Conservation (phyloP, 2,329 filamentous ascomycete genomes). For the Apiospora rasikravindrae region DNA sequence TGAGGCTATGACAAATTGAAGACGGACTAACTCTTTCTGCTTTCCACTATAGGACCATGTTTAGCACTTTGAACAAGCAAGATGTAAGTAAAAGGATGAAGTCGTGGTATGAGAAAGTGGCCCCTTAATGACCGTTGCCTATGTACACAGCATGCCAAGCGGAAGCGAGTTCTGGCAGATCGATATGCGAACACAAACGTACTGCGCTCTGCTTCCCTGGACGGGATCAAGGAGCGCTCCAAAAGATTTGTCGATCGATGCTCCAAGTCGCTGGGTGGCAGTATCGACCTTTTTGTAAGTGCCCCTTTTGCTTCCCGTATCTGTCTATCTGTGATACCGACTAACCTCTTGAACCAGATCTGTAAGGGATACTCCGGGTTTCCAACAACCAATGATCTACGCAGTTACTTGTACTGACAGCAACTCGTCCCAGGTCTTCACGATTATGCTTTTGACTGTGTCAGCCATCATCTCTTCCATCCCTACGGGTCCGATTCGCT, state of each 20-base stretch:
- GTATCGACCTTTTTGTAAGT: conserved; percentile 66
- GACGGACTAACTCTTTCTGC: neutral
- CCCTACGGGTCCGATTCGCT: conserved; percentile 68
- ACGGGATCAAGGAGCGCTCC: conserved; percentile 63
- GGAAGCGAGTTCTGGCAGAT: conserved; percentile 68
- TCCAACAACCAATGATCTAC: neutral
- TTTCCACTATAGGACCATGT: conserved; percentile 56
- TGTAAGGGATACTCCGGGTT: conserved; percentile 22
- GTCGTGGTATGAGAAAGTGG: neutral
- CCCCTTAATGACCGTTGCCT: neutral
- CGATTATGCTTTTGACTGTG: conserved; percentile 72
- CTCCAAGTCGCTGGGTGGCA: conserved; percentile 46
- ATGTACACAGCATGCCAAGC: conserved; percentile 59
- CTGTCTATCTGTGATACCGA: neutral
- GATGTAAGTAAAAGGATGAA: conserved; percentile 46
- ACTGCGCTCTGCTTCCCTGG: conserved; percentile 58
- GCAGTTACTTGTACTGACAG: conserved; percentile 22
- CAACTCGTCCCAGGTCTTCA: conserved; percentile 51
- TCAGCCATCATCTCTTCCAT: conserved; percentile 72
- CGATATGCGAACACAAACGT: conserved; percentile 73
- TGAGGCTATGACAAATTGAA: neutral
- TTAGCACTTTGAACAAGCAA: conserved; percentile 60
- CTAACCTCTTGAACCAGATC: neutral
- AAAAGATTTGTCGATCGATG: conserved; percentile 61
- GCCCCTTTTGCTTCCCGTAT: neutral